phyloP scores from a whole-genome alignment of 2,329 filamentous ascomycete genomes.

The Exserohilum turcica region DNA sequence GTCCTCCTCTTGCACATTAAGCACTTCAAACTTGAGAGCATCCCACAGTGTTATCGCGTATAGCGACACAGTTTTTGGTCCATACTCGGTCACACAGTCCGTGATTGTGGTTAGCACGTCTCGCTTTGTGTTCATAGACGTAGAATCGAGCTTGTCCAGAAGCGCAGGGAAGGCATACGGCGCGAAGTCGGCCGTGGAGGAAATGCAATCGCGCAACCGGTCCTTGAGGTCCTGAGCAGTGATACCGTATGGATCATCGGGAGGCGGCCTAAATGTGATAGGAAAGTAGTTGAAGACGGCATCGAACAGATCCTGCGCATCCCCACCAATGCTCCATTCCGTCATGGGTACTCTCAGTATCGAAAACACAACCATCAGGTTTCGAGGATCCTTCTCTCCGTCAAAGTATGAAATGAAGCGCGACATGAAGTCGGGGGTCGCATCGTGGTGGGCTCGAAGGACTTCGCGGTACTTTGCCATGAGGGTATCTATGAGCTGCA shows the following conservation, averaged over 20 bases:
- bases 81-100: slow-evolving; percentile 65
- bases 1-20: slow-evolving; percentile 70
- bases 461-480: slow-evolving; percentile 61
- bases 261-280: slow-evolving; percentile 71
- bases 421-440: slow-evolving; percentile 59
- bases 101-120: slow-evolving; percentile 68
- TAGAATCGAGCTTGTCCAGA: slow-evolving; percentile 71
- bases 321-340: slow-evolving; percentile 67
- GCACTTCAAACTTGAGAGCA: slow-evolving; percentile 70
- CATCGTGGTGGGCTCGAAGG: slow-evolving; percentile 58
- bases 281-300: slow-evolving; percentile 75
- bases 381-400: slow-evolving; percentile 71
- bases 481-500: slow-evolving; percentile 65
- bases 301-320: slow-evolving; percentile 66
- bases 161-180: slow-evolving; percentile 69
- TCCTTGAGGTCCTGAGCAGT: slow-evolving; percentile 71
- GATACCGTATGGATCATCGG: slow-evolving; percentile 71
- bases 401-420: slow-evolving; percentile 68
- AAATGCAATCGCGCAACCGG: slow-evolving; percentile 66
- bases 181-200: slow-evolving; percentile 66
- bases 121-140: slow-evolving; percentile 70
- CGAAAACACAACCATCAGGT: slow-evolving; percentile 73
- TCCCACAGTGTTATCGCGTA: slow-evolving; percentile 72
- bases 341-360: slow-evolving; percentile 69
- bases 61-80: slow-evolving; percentile 62